Evolutionary conservation across 1,284 basidiomycete genomes (phyloP).

Genomic region (Leccinum ponderosum): DNA sequence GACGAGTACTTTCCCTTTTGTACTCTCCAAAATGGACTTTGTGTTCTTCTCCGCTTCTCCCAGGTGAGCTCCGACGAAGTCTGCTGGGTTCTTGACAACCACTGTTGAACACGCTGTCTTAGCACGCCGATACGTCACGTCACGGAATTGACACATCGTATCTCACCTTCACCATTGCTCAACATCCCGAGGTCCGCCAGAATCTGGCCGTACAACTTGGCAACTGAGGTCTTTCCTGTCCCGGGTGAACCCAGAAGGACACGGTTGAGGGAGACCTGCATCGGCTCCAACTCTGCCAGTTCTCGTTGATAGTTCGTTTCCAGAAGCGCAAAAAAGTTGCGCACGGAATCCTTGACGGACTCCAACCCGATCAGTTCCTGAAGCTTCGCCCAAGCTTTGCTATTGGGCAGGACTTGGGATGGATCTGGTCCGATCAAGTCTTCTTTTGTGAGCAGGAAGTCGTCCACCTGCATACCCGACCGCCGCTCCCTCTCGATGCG

Average conservation of each 20-base stretch:
- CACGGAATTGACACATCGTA: background rate
- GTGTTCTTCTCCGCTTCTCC: constrained; percentile 65
- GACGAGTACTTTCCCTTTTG: constrained; percentile 63
- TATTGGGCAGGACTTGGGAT: constrained; percentile 44
- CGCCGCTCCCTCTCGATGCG: constrained; percentile 15
- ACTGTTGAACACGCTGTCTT: constrained; percentile 38
- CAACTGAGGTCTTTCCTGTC: constrained; percentile 70
- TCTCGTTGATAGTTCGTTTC: constrained; percentile 60
- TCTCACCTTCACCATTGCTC: constrained; percentile 65
- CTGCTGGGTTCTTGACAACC: constrained; percentile 63
- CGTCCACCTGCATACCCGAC: constrained; percentile 10
- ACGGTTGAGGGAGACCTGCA: constrained; percentile 57
- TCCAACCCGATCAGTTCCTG: constrained; percentile 54
- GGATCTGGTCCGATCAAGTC: constrained; percentile 62
- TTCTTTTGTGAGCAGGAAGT: constrained; percentile 20
- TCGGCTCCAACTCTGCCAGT: constrained; percentile 50
- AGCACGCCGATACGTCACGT: background rate
- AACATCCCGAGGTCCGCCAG: constrained; percentile 58
- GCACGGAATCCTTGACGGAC: constrained; percentile 56
- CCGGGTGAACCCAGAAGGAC: constrained; percentile 66
- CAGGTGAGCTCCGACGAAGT: constrained; percentile 56
- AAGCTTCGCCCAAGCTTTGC: constrained; percentile 51
- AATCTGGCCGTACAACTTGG: constrained; percentile 61
- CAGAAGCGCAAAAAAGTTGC: constrained; percentile 47
- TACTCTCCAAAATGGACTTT: constrained; percentile 57